Evolutionary conservation across 768 basidiomycete genomes (phyloP).

Genomic region (Trametes cubensis): DNA sequence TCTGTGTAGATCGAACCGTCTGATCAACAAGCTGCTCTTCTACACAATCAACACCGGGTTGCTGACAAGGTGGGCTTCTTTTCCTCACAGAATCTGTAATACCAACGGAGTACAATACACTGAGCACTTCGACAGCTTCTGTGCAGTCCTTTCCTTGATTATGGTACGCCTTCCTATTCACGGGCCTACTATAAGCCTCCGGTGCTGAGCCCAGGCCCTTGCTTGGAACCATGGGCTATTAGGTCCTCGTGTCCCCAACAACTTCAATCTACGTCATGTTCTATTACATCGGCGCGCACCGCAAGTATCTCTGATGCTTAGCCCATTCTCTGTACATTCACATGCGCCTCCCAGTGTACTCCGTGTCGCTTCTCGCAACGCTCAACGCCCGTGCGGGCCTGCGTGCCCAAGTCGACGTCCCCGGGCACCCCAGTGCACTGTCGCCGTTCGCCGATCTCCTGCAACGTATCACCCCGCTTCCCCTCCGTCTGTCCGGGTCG

Average conservation of each 20-base stretch:
- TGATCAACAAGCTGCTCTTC: constrained; percentile 17
- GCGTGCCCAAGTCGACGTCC: not conserved
- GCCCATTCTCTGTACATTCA: not conserved
- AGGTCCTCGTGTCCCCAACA: constrained; percentile 10
- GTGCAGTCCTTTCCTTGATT: constrained; percentile 11
- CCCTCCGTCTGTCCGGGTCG: not conserved
- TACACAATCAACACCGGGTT: constrained; percentile 18
- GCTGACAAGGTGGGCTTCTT: constrained; percentile 3
- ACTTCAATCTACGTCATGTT: constrained; percentile 13
- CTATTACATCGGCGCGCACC: constrained; percentile 14
- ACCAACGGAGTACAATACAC: not conserved
- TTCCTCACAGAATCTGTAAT: not conserved
- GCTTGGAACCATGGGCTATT: not conserved
- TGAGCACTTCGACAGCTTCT: not conserved
- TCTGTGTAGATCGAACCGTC: constrained; percentile 3
- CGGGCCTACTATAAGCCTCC: not conserved
- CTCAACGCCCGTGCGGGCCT: constrained; percentile 6
- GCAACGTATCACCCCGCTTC: not conserved
- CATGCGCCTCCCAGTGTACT: not conserved
- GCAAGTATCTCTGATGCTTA: not conserved
- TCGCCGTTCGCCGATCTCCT: not conserved
- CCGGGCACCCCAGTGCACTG: not conserved
- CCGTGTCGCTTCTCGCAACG: constrained; percentile 3
- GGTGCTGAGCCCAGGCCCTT: not conserved
- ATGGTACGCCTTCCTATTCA: not conserved